phyloP scores from a whole-genome alignment of 805 yeast genomes.

The Starmerella asiatica region DNA sequence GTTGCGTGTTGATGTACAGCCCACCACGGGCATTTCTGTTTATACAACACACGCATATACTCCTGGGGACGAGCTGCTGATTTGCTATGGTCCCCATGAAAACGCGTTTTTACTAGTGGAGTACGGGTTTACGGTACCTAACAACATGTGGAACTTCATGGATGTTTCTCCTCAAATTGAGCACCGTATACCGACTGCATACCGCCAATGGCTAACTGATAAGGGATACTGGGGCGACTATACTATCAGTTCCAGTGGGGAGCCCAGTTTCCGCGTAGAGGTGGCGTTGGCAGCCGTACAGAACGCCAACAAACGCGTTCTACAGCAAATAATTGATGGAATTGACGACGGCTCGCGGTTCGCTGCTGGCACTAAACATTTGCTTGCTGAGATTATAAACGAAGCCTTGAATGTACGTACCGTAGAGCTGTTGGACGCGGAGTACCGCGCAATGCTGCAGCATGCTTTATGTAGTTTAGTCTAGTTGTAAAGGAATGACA shows the following conservation, averaged over 20 bases:
- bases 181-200: constrained; percentile 25
- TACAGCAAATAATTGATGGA: constrained; percentile 12
- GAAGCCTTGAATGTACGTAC: no score
- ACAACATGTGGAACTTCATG: constrained; percentile 55
- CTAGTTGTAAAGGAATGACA: constrained; percentile 7
- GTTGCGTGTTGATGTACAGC: constrained; percentile 14
- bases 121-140: constrained; percentile 59
- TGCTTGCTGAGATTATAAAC: background rate
- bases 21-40: constrained; percentile 42
- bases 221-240: constrained; percentile 60
- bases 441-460: no score
- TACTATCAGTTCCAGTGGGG: constrained; percentile 38
- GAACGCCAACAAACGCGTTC: constrained; percentile 2
- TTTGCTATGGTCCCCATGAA: constrained; percentile 80
- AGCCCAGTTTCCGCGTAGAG: constrained; percentile 43
- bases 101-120: constrained; percentile 72
- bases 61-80: constrained; percentile 44
- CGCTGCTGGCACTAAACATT: background rate
- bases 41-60: constrained; percentile 28
- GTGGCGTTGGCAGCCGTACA: constrained; percentile 47
- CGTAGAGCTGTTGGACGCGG: no score
- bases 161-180: constrained; percentile 43
- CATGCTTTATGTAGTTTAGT: no score
- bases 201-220: constrained; percentile 37
- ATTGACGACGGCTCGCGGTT: constrained; percentile 10